phyloP scores from a whole-genome alignment of 768 basidiomycete genomes.

The Pulveroboletus sp. region DNA sequence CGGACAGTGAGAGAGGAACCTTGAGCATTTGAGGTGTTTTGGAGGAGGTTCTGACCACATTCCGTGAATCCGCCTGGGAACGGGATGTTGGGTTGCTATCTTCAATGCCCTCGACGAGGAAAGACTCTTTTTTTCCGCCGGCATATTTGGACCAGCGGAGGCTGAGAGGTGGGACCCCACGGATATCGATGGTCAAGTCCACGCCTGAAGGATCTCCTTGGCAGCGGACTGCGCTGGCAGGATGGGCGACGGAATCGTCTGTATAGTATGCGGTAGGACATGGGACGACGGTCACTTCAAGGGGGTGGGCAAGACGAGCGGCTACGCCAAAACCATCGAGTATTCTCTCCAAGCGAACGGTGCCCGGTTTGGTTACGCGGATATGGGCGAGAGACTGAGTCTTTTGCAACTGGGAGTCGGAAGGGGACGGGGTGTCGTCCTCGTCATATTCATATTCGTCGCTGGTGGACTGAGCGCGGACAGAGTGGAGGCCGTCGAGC shows the following conservation, averaged over 20 bases:
- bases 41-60: slow-evolving; percentile 19
- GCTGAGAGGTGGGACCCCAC: slow-evolving; percentile 73
- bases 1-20: slow-evolving; percentile 64
- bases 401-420: slow-evolving; percentile 54
- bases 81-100: slow-evolving; percentile 41
- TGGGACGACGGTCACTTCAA: slow-evolving; percentile 69
- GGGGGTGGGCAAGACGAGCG: slow-evolving; percentile 64
- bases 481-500: slow-evolving; percentile 46
- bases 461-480: slow-evolving; percentile 43
- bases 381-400: slow-evolving; percentile 76
- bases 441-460: slow-evolving; percentile 71
- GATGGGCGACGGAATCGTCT: slow-evolving; percentile 32
- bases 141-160: slow-evolving; percentile 72
- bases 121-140: slow-evolving; percentile 62
- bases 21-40: slow-evolving; percentile 52
- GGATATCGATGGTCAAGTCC: slow-evolving; percentile 59
- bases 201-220: slow-evolving; percentile 59
- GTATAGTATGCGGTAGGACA: slow-evolving; percentile 76
- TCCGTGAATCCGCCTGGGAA: slow-evolving; percentile 21
- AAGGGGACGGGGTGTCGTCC: slow-evolving; percentile 23
- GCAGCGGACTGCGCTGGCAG: slow-evolving; percentile 54
- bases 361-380: slow-evolving; percentile 67
- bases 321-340: slow-evolving; percentile 65
- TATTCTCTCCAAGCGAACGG: slow-evolving; percentile 69
- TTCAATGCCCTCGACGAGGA: slow-evolving; percentile 83